Evolutionary conservation across 1,139 yeast species (phyloP).

Genomic region (Saccharomyces pastorianus): DNA sequence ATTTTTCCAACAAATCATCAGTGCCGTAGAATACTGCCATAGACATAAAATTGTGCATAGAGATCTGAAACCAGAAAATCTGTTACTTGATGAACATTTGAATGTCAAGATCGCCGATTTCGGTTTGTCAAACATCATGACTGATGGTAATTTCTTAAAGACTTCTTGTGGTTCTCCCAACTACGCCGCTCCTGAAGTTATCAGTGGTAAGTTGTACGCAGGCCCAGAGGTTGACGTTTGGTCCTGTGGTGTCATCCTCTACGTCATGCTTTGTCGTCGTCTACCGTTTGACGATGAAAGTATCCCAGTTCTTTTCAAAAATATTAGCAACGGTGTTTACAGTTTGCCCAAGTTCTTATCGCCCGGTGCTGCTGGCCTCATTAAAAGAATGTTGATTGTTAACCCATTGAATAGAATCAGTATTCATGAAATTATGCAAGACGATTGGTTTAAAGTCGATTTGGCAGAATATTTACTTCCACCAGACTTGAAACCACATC

Average conservation of each 20-base stretch:
- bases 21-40: conserved; percentile 97
- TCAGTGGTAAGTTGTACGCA: conserved; percentile 90
- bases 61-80: conserved; percentile 90
- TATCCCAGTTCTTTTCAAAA: conserved; percentile 91
- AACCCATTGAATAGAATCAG: conserved; percentile 94
- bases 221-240: conserved; percentile 99
- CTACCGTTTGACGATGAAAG: conserved; percentile 97
- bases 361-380: conserved; percentile 76
- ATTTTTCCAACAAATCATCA: conserved; percentile 93
- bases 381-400: conserved; percentile 91
- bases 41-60: conserved; percentile 96
- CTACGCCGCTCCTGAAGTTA: conserved; percentile 97
- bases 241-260: conserved; percentile 95
- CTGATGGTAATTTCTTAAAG: conserved; percentile 92
- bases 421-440: conserved; percentile 88
- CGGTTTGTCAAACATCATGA: conserved; percentile 91
- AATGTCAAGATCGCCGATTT: conserved; percentile 95
- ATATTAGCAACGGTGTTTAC: conserved; percentile 91
- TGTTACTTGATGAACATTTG: conserved; percentile 77
- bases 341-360: conserved; percentile 85
- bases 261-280: conserved; percentile 95
- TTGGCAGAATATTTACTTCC: conserved; percentile 79
- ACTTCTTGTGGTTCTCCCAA: conserved; percentile 97
- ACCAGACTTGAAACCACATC: conserved; percentile 44
- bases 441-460: conserved; percentile 87